Percentiles rank a stretch among this genome's conserved stretches.
Conservation (phyloP, 257 asterid species). For the Misopates orontium region DNA sequence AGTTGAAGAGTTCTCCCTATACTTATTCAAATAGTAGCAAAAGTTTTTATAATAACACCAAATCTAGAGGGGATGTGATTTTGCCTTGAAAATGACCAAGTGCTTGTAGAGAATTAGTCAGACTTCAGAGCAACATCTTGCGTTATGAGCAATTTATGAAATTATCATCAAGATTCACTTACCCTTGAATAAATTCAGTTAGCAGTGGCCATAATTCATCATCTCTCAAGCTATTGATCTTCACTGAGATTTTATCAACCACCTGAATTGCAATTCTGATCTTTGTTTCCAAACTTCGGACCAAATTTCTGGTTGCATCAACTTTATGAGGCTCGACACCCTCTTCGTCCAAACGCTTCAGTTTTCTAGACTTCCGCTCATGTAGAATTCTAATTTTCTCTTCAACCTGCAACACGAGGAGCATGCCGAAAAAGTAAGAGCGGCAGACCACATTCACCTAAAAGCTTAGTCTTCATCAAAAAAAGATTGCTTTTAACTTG, state of each 20-base stretch:
- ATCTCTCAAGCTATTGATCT: slow-evolving; percentile 80
- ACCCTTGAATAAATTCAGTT: slow-evolving; percentile 82
- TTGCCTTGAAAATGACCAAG: too few relatives aligned
- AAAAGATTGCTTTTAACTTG: too few relatives aligned
- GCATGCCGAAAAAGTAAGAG: background rate
- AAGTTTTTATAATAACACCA: too few relatives aligned
- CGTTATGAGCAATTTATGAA: background rate
- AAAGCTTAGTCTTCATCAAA: too few relatives aligned
- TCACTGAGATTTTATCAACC: slow-evolving; percentile 88
- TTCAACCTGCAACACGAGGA: slow-evolving; percentile 59
- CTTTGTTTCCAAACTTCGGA: slow-evolving; percentile 80
- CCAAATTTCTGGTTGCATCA: slow-evolving; percentile 67
- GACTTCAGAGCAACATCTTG: too few relatives aligned
- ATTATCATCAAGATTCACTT: slow-evolving; percentile 25
- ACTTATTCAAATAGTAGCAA: too few relatives aligned
- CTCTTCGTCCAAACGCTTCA: slow-evolving; percentile 69
- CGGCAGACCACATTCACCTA: too few relatives aligned
- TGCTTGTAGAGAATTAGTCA: too few relatives aligned
- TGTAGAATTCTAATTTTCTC: slow-evolving; percentile 88
- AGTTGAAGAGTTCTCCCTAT: too few relatives aligned
- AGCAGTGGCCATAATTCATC: slow-evolving; percentile 94
- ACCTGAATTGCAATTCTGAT: slow-evolving; percentile 86
- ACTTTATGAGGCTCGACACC: slow-evolving; percentile 88
- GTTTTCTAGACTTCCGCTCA: slow-evolving; percentile 62
- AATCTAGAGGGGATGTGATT: too few relatives aligned